A percentile compares a stretch with the other conserved stretches of the same genome.
phyloP scores from a whole-genome alignment of 2,329 filamentous ascomycete genomes.

The Metarhizium album region DNA sequence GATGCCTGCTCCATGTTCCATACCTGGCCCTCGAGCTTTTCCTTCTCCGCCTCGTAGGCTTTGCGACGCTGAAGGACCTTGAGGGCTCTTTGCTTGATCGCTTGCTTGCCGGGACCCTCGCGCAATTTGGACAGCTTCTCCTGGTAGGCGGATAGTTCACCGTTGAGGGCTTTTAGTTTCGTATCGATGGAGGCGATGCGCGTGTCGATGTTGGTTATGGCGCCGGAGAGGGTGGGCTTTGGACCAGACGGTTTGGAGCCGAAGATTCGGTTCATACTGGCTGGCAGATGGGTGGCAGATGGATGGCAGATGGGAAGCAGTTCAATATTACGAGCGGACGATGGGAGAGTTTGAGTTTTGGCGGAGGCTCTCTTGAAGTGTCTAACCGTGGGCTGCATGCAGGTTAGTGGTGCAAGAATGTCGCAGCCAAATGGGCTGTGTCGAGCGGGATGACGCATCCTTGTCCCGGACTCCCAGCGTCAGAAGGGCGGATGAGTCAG shows the following conservation, averaged over 20 bases:
- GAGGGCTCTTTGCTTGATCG: slow-evolving; percentile 87
- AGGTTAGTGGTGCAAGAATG: not conserved
- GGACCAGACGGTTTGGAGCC: slow-evolving; percentile 77
- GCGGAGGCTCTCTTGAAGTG: not conserved
- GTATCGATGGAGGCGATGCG: slow-evolving; percentile 84
- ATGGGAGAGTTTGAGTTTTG: not conserved
- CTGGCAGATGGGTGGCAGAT: slow-evolving; percentile 14
- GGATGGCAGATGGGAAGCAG: slow-evolving; percentile 14
- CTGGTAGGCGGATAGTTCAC: slow-evolving; percentile 82
- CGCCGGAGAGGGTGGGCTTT: slow-evolving; percentile 77
- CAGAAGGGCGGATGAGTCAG: slow-evolving; percentile 2
- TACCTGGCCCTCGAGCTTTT: slow-evolving; percentile 85
- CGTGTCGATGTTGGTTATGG: slow-evolving; percentile 76
- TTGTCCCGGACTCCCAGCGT: not conserved
- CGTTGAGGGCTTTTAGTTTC: slow-evolving; percentile 85
- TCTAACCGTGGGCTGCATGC: not conserved
- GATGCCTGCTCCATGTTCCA: slow-evolving; percentile 99
- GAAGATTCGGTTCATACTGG: slow-evolving; percentile 97
- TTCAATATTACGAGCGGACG: not conserved
- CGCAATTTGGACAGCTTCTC: slow-evolving; percentile 83
- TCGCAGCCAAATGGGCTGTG: not conserved
- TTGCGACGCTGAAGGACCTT: slow-evolving; percentile 90
- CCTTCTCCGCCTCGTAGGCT: slow-evolving; percentile 86
- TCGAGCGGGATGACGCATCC: slow-evolving; percentile 5
- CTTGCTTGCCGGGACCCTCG: slow-evolving; percentile 85